These are phyloP conservation scores for Polygonum maritimum DNA, from an alignment of 148 eudicot genomes.

Conservation along the genomic window DNA sequence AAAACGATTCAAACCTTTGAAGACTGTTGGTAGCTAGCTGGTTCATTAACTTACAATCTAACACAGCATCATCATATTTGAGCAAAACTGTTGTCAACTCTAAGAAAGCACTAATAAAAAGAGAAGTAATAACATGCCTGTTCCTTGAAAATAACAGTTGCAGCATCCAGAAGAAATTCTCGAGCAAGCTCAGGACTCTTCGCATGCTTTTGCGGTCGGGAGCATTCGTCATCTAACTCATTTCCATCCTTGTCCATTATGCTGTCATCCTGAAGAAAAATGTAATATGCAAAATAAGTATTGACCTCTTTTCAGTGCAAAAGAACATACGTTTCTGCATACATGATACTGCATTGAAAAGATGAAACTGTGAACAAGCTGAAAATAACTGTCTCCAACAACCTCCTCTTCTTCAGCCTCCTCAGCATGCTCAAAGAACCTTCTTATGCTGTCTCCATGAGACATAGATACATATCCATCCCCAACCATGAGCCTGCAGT, in stretches of 20 bases:
- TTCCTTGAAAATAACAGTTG: conserved; percentile 95
- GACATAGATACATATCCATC: conserved; percentile 80
- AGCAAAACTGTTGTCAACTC: background rate
- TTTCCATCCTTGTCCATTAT: conserved; percentile 91
- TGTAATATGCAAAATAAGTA: background rate
- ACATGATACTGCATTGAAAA: background rate
- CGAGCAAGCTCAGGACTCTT: conserved; percentile 99
- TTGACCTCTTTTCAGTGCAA: background rate
- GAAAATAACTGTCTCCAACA: conserved; percentile 9
- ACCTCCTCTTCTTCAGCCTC: conserved; percentile 99
- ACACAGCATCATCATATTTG: background rate
- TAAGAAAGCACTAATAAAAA: background rate
- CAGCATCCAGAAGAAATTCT: conserved; percentile 96
- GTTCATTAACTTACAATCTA: background rate
- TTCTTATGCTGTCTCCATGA: conserved; percentile 68
- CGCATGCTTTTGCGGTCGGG: conserved; percentile 99
- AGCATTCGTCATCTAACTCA: conserved; percentile 92
- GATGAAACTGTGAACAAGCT: conserved; percentile 6
- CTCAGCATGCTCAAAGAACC: conserved; percentile 98
- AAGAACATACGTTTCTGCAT: background rate
- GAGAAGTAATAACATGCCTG: conserved; percentile 49
- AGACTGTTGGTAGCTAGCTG: background rate
- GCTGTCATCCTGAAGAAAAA: conserved; percentile 72
- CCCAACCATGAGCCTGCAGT: conserved; percentile 88
- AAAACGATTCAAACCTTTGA: background rate